phyloP scores from a whole-genome alignment of 805 yeast species.

The Candida methanosorbosa region DNA sequence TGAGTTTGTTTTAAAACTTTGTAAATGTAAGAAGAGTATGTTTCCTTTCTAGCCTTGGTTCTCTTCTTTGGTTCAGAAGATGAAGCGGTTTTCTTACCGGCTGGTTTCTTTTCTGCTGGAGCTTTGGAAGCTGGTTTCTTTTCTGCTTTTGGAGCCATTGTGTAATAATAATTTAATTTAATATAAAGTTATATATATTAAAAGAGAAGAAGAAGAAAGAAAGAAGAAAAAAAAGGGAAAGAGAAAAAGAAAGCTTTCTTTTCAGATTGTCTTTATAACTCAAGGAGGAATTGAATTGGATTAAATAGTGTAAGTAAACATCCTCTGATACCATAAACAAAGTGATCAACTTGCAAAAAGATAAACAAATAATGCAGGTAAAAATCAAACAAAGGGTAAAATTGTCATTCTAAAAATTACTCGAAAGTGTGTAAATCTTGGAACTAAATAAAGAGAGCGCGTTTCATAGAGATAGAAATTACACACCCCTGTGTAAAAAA shows the following conservation, averaged over 20 bases:
- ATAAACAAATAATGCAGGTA: too few species aligned
- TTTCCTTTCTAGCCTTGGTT: slow-evolving; percentile 93
- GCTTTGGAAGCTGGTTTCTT: slow-evolving; percentile 86
- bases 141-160: slow-evolving; percentile 60
- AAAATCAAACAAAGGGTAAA: too few species aligned
- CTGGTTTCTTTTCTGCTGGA: slow-evolving; percentile 92
- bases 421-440: too few species aligned
- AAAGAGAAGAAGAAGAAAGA: background rate
- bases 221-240: background rate
- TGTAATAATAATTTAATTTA: background rate
- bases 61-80: slow-evolving; percentile 82
- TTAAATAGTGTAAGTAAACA: too few species aligned
- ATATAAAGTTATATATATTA: background rate
- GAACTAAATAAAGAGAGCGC: too few species aligned
- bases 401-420: too few species aligned
- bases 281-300: too few species aligned
- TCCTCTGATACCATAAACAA: too few species aligned
- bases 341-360: too few species aligned
- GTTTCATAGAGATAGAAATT: too few species aligned
- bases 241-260: background rate
- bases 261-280: too few species aligned
- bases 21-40: slow-evolving; percentile 97
- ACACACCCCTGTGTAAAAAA: too few species aligned
- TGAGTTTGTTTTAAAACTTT: slow-evolving; percentile 98
- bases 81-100: slow-evolving; percentile 85